Percentiles rank a stretch among this genome's conserved stretches.
These are phyloP conservation scores for Ustilago sp. DNA, from an alignment of 1,284 basidiomycete species.

Conservation along the genomic window DNA sequence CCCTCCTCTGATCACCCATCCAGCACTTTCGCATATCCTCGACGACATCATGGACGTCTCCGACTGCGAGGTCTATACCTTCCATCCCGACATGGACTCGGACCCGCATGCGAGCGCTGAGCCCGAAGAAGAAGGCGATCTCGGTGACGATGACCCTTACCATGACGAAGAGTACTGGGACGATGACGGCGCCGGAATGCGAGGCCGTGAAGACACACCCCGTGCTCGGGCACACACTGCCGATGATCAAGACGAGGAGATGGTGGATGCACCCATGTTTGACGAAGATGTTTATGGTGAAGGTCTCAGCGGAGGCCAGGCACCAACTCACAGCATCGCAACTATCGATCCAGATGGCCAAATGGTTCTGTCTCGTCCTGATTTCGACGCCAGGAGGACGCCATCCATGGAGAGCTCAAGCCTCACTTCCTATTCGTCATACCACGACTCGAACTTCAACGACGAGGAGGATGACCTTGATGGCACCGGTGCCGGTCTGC, in stretches of 20 bases:
- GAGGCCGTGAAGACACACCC: constrained; percentile 47
- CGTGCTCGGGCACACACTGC: constrained; percentile 24
- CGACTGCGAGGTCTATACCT: constrained; percentile 96
- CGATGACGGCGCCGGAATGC: constrained; percentile 46
- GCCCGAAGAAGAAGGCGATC: constrained; percentile 73
- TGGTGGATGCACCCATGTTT: constrained; percentile 65
- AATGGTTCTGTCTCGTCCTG: constrained; percentile 34
- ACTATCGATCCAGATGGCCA: constrained; percentile 46
- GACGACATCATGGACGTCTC: constrained; percentile 89
- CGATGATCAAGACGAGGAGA: constrained; percentile 47
- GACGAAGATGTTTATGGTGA: constrained; percentile 65
- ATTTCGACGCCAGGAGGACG: constrained; percentile 21
- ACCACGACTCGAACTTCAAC: constrained; percentile 37
- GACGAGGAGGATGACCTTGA: constrained; percentile 75
- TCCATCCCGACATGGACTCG: constrained; percentile 90
- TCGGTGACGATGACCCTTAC: constrained; percentile 69
- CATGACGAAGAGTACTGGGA: constrained; percentile 70
- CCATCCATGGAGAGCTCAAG: constrained; percentile 36
- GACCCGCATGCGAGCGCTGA: constrained; percentile 83
- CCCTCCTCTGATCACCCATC: constrained; percentile 73
- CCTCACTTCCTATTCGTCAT: constrained; percentile 34
- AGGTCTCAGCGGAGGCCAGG: constrained; percentile 44
- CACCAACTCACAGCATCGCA: constrained; percentile 29
- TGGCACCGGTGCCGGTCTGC: constrained; percentile 77
- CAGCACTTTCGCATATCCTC: constrained; percentile 84